Evolutionary conservation across 805 yeast species (phyloP), one percentile per base, ranked within the genome.

Genomic region (Peterozyma xylosa): DNA sequence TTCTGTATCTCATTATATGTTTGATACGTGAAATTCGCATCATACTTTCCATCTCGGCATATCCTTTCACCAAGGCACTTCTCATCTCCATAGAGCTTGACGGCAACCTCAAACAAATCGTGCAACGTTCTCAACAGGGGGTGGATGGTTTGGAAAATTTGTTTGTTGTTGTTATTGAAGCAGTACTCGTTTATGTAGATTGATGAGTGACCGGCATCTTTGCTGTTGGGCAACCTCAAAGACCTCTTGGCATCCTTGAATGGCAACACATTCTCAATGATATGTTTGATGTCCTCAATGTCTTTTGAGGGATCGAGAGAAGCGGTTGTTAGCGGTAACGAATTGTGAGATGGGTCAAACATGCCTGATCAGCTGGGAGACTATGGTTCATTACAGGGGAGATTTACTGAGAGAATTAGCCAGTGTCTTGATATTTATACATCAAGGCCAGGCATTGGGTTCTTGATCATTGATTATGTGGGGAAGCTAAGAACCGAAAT

Each of bases 21-120:
- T 13, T 41, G 37, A 37, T 35, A 45, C n/a, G 39, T 38, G 39
- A 37, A 45, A 16, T 7, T 17, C 17, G 41, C 18, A 10, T 41
- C 47, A 41, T 33, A 45, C n/a, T 33, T 33, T 13, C 30, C 30
- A 13, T 62, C 52, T 53, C 59, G 56, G 18, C 17, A 45, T 18
- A 54, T 49, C 56, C 82, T 60, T 33, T 57, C 45, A 38, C 84
- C 85, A 35, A 79, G 59, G 46, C 79, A 70, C 9, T 64, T 67
- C 34, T 57, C 49, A 9, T 66, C 45, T 1, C 68, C 67, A 52
- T 63, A 64, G 14, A 54, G 45, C n/a, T 55, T 53, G 1, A 59
- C 68, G 1, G 77, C 53, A 42, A 66, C 63, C 46, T 65, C 62
- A 57, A 78, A 76, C 42, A 73, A 56, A 16, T 65, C 67, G 52